A percentile compares a stretch with the other conserved stretches of the same genome.
These are phyloP conservation scores for Kalanchoe fedtschenkoi DNA, from an alignment of 164 flowering plant genomes.

Conservation along the genomic window DNA sequence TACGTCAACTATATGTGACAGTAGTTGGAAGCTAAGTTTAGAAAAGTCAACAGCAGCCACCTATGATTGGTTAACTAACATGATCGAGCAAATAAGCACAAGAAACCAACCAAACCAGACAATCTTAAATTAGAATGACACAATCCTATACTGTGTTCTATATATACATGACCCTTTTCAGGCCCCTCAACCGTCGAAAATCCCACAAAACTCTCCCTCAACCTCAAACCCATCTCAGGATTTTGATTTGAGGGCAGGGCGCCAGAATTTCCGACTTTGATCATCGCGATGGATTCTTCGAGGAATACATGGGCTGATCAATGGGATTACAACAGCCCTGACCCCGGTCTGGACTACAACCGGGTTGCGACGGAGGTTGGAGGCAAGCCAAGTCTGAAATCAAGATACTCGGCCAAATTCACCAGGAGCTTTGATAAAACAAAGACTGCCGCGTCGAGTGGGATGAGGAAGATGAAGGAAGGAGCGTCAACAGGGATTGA, in stretches of 20 bases:
- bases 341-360: conserved; percentile 2
- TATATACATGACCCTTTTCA: background rate
- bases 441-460: conserved; percentile 17
- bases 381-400: conserved; percentile 4
- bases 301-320: conserved; percentile 21
- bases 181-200: background rate
- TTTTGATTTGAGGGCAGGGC: background rate
- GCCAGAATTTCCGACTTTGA: background rate
- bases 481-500: conserved; percentile 17
- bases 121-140: too few species aligned
- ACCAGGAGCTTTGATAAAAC: conserved; percentile 19
- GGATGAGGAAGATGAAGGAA: conserved; percentile 22
- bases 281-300: background rate
- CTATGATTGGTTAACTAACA: too few species aligned
- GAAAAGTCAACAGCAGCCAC: too few species aligned
- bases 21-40: too few species aligned
- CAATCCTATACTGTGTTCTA: too few species aligned
- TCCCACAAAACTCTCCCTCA: background rate
- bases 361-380: background rate
- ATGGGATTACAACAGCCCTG: conserved; percentile 12
- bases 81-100: too few species aligned
- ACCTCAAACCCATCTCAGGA: background rate
- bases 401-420: conserved; percentile 14
- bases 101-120: too few species aligned
- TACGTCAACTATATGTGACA: too few species aligned